Evolutionary conservation across 306 rosid species (phyloP).

Genomic region (Trichosanthes cucumerina): DNA sequence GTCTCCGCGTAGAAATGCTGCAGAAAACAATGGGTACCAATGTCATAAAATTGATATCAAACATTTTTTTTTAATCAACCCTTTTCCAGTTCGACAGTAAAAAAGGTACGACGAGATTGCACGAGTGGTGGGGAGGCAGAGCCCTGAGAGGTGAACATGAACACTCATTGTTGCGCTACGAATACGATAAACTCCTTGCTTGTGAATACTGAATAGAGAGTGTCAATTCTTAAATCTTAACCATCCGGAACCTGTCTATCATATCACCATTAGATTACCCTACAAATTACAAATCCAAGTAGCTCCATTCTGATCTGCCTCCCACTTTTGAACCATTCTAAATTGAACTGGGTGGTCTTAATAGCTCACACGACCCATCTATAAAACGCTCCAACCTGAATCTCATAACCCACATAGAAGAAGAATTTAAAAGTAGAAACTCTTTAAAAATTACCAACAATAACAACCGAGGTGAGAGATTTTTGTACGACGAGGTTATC

Average conservation of each 20-base stretch:
- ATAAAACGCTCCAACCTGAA: neutral
- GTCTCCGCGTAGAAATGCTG: conserved; percentile 97
- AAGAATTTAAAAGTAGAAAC: no score
- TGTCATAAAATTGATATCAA: neutral
- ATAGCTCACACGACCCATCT: neutral
- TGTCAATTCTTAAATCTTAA: no score
- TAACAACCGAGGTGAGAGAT: no score
- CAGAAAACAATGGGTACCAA: conserved; percentile 8
- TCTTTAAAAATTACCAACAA: no score
- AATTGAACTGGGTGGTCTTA: neutral
- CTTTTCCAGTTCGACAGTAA: neutral
- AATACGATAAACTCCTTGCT: neutral
- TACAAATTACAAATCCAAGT: no score
- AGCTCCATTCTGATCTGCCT: no score
- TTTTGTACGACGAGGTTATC: no score
- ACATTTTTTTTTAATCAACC: neutral
- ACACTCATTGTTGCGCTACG: neutral
- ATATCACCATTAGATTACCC: no score
- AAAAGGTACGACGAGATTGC: neutral
- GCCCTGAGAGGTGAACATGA: neutral
- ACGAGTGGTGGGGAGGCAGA: conserved; percentile 1
- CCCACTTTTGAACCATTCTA: neutral
- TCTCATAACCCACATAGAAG: neutral
- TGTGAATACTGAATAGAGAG: no score
- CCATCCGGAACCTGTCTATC: no score